phyloP scores from a whole-genome alignment of 768 basidiomycete genomes.

The Cantharellus cinnabarinus region DNA sequence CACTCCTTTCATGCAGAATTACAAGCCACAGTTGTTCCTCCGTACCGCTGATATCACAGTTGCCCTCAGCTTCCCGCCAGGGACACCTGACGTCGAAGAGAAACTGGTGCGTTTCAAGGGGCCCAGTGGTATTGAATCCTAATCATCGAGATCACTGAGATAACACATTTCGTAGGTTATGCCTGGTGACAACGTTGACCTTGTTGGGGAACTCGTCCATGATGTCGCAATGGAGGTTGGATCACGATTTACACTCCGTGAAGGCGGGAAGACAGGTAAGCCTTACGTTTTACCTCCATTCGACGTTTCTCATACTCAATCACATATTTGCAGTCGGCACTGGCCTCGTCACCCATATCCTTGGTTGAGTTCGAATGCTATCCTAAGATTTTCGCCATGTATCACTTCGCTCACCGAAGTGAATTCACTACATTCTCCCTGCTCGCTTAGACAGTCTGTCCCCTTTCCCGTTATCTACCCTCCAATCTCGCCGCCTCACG shows the following conservation, averaged over 20 bases:
- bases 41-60: conserved; percentile 90
- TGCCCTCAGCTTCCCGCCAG: conserved; percentile 66
- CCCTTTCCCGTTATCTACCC: too few species aligned
- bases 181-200: conserved; percentile 95
- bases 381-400: too few species aligned
- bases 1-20: conserved; percentile 83
- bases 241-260: conserved; percentile 81
- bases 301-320: too few species aligned
- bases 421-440: too few species aligned
- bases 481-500: too few species aligned
- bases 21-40: conserved; percentile 87
- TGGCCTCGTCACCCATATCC: too few species aligned
- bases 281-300: too few species aligned
- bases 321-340: too few species aligned
- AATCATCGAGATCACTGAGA: not conserved
- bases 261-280: conserved; percentile 83
- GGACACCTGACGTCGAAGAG: conserved; percentile 56
- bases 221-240: conserved; percentile 83
- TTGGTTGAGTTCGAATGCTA: too few species aligned
- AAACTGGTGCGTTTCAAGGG: conserved; percentile 44
- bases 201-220: conserved; percentile 61
- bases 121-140: not conserved
- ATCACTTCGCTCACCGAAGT: too few species aligned
- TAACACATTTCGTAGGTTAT: conserved; percentile 37
- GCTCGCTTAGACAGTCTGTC: too few species aligned